phyloP scores from a whole-genome alignment of 768 basidiomycete genomes.

The Tubosaeta sp. region DNA sequence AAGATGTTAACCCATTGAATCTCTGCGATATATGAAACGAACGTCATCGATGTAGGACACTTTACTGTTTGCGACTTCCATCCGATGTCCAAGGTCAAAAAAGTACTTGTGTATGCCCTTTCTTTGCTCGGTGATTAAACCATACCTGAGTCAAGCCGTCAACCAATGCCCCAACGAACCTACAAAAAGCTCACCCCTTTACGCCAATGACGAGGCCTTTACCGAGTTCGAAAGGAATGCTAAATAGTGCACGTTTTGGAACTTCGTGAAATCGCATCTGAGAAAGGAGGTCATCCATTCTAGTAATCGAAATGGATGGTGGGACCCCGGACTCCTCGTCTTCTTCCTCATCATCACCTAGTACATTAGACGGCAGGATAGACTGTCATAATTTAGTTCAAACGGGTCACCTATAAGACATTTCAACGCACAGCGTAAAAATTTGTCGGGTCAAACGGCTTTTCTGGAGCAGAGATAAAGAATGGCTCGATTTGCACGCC shows the following conservation, averaged over 20 bases:
- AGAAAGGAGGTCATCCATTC: constrained; percentile 69
- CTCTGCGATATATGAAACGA: not conserved
- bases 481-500: constrained; percentile 83
- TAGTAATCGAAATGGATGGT: constrained; percentile 69
- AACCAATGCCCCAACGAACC: not conserved
- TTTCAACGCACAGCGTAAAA: constrained; percentile 68
- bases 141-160: constrained; percentile 55
- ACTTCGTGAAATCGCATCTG: constrained; percentile 82
- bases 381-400: constrained; percentile 39
- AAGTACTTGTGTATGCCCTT: constrained; percentile 83
- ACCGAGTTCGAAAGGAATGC: constrained; percentile 74
- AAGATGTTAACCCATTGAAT: not conserved
- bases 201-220: constrained; percentile 72
- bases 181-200: constrained; percentile 57
- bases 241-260: constrained; percentile 80
- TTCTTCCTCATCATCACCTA: constrained; percentile 39
- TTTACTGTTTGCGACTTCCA: constrained; percentile 69
- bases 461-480: constrained; percentile 71
- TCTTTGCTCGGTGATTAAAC: constrained; percentile 82
- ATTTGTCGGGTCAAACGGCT: constrained; percentile 64
- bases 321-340: constrained; percentile 53
- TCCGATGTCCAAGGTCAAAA: constrained; percentile 67
- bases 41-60: constrained; percentile 77
- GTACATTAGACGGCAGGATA: constrained; percentile 51
- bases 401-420: not conserved